phyloP scores from a whole-genome alignment of 176 grass and related monocot species.

The Elaeis guineensis region DNA sequence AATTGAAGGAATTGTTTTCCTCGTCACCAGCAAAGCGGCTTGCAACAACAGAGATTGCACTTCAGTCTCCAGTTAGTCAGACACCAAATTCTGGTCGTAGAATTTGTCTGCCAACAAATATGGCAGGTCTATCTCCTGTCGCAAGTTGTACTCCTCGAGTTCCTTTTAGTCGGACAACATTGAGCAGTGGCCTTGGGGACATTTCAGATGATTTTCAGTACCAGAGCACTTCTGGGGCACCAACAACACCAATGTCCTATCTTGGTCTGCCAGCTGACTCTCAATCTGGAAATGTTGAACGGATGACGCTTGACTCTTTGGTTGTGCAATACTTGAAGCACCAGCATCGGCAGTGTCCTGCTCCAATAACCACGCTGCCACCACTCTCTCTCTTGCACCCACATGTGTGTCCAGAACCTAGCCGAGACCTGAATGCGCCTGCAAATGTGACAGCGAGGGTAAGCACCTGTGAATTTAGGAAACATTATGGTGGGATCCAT shows the following conservation, averaged over 20 bases:
- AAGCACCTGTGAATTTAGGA: slow-evolving; percentile 64
- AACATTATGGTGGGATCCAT: slow-evolving; percentile 71
- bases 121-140: slow-evolving; percentile 42
- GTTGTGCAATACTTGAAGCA: slow-evolving; percentile 97
- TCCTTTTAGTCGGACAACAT: slow-evolving; percentile 35
- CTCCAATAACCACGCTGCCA: slow-evolving; percentile 95
- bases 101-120: slow-evolving; percentile 30
- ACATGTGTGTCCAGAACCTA: slow-evolving; percentile 92
- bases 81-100: slow-evolving; percentile 54
- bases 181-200: slow-evolving; percentile 42
- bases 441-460: slow-evolving; percentile 73
- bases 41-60: slow-evolving; percentile 37
- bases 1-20: slow-evolving; percentile 44
- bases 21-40: slow-evolving; percentile 38
- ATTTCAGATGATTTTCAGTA: slow-evolving; percentile 59
- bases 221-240: slow-evolving; percentile 37
- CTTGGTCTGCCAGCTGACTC: slow-evolving; percentile 20
- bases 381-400: slow-evolving; percentile 80
- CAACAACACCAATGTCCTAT: slow-evolving; percentile 16
- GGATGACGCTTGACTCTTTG: slow-evolving; percentile 84
- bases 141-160: slow-evolving; percentile 23
- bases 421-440: slow-evolving; percentile 63
- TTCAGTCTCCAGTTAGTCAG: slow-evolving; percentile 60
- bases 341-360: slow-evolving; percentile 86
- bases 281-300: slow-evolving; percentile 54